Conservation (phyloP, 352 stramenopile species). For the Saprolegnia parasitica region DNA sequence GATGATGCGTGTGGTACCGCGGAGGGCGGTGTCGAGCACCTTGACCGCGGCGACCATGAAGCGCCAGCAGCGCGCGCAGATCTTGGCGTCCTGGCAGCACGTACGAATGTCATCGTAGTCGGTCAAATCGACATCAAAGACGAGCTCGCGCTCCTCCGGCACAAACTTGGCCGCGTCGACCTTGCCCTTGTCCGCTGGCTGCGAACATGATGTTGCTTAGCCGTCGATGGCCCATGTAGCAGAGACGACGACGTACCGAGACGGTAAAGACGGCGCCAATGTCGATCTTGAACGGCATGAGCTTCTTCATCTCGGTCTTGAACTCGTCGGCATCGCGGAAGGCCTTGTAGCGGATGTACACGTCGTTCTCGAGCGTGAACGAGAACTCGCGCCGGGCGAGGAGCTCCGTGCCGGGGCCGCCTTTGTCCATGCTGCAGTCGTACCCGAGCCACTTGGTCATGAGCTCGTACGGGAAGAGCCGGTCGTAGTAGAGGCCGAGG, state of each 20-base stretch:
- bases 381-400: slow-evolving; percentile 95
- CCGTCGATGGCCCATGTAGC: neutral
- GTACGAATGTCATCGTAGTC: slow-evolving; percentile 99
- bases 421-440: slow-evolving; percentile 47
- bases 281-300: slow-evolving; percentile 98
- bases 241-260: slow-evolving; percentile 34
- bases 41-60: slow-evolving; percentile 98
- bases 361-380: slow-evolving; percentile 98
- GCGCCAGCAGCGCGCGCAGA: slow-evolving; percentile 95
- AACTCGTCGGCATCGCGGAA: slow-evolving; percentile 88
- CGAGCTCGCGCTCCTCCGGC: slow-evolving; percentile 94
- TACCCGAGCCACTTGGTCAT: slow-evolving; percentile 82
- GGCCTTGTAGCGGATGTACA: slow-evolving; percentile 98
- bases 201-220: neutral
- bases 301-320: slow-evolving; percentile 83
- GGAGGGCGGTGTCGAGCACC: slow-evolving; percentile 86
- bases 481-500: slow-evolving; percentile 86
- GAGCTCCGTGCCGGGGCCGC: slow-evolving; percentile 47
- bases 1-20: slow-evolving; percentile 31
- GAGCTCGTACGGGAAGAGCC: slow-evolving; percentile 82
- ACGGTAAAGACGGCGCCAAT: slow-evolving; percentile 96
- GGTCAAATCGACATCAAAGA: slow-evolving; percentile 99
- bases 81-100: slow-evolving; percentile 89
- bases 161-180: slow-evolving; percentile 84
- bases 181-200: slow-evolving; percentile 78